Evolutionary conservation across 208 protist genomes (phyloP).

Genomic region (Trypanosoma platydactyli): DNA sequence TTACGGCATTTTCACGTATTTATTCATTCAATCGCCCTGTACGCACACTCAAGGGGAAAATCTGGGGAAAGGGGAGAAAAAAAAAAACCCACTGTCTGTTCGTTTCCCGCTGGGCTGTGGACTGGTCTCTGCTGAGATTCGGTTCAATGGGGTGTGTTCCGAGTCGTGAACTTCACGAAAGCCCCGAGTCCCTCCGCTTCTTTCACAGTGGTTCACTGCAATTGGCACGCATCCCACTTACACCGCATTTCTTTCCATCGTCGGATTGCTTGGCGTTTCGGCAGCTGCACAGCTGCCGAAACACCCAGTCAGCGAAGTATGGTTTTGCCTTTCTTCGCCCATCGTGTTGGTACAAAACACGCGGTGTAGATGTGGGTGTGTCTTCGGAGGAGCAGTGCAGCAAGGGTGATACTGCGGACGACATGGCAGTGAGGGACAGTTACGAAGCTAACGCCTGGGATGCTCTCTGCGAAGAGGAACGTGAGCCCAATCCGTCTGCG

Average conservation of each 20-base stretch:
- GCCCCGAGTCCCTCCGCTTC: constrained; percentile 43
- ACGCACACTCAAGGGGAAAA: too few relatives aligned
- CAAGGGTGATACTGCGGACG: too few relatives aligned
- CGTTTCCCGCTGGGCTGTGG: constrained; percentile 6
- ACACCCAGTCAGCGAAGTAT: constrained; percentile 59
- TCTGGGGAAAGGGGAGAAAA: background rate
- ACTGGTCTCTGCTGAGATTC: constrained; percentile 4
- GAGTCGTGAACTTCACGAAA: constrained; percentile 52
- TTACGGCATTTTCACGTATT: background rate
- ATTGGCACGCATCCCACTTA: constrained; percentile 47
- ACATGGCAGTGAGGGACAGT: background rate
- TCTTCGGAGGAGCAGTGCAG: too few relatives aligned
- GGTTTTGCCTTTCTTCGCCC: constrained; percentile 45
- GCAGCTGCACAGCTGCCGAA: constrained; percentile 51
- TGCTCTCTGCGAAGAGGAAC: constrained; percentile 28
- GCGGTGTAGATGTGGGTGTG: too few relatives aligned
- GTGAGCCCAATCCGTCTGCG: constrained; percentile 23
- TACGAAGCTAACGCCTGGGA: constrained; percentile 17
- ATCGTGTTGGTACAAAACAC: background rate
- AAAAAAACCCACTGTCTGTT: constrained; percentile 9
- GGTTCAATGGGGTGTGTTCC: constrained; percentile 54
- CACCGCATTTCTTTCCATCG: constrained; percentile 59
- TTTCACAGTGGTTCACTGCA: constrained; percentile 40
- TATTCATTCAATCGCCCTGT: too few relatives aligned
- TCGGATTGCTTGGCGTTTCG: constrained; percentile 48